These are phyloP conservation scores for Cryptococcus deneoformans DNA, from an alignment of 1,284 basidiomycete genomes.

Conservation along the genomic window DNA sequence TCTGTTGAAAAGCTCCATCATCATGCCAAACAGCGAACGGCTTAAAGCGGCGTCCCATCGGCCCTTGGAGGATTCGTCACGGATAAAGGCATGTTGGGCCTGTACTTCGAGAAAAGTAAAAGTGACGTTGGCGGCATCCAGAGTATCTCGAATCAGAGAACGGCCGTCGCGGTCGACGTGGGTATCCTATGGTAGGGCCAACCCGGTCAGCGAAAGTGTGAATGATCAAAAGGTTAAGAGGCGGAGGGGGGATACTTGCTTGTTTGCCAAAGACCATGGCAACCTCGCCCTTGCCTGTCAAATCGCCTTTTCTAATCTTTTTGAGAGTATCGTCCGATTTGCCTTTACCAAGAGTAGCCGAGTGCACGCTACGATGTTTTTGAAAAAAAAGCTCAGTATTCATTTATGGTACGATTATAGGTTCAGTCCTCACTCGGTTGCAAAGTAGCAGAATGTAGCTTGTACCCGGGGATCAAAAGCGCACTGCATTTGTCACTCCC, in stretches of 20 bases:
- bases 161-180: slow-evolving; percentile 82
- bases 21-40: slow-evolving; percentile 71
- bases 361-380: slow-evolving; percentile 58
- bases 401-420: slow-evolving; percentile 7
- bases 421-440: slow-evolving; percentile 60
- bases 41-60: slow-evolving; percentile 91
- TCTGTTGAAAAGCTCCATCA: slow-evolving; percentile 91
- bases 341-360: slow-evolving; percentile 78
- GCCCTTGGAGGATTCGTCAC: slow-evolving; percentile 84
- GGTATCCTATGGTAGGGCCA: slow-evolving; percentile 58
- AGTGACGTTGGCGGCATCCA: slow-evolving; percentile 72
- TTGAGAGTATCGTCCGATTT: slow-evolving; percentile 70
- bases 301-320: slow-evolving; percentile 67
- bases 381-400: slow-evolving; percentile 5
- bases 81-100: slow-evolving; percentile 90
- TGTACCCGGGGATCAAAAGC: slow-evolving; percentile 82
- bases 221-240: slow-evolving; percentile 1
- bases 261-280: slow-evolving; percentile 94
- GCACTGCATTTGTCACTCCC: slow-evolving; percentile 53
- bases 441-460: slow-evolving; percentile 86
- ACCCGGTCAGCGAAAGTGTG: slow-evolving; percentile 5
- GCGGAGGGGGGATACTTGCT: slow-evolving; percentile 50
- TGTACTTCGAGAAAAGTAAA: slow-evolving; percentile 82
- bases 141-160: slow-evolving; percentile 71
- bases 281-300: slow-evolving; percentile 74